These are phyloP conservation scores for Oropetium thomaeum DNA, from an alignment of 176 grass and related monocot genomes.

Conservation along the genomic window DNA sequence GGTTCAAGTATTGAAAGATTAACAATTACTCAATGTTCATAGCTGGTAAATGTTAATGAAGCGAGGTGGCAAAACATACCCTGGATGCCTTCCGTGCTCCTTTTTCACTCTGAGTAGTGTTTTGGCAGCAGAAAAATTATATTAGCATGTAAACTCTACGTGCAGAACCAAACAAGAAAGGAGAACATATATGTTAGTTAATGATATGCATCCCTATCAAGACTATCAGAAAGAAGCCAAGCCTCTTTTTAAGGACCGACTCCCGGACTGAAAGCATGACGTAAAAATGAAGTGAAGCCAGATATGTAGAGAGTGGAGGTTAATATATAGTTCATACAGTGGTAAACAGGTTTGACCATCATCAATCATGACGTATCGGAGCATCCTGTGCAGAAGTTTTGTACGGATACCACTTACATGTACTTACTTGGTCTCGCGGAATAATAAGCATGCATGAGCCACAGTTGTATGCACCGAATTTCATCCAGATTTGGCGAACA, in stretches of 20 bases:
- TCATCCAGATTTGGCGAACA: neutral
- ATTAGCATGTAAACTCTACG: slow-evolving; percentile 13
- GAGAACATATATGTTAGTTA: neutral
- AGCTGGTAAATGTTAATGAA: slow-evolving; percentile 7
- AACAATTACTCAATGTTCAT: neutral
- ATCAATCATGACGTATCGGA: too few species aligned
- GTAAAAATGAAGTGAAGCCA: too few species aligned
- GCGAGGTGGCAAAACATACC: slow-evolving; percentile 44
- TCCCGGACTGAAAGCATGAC: too few species aligned
- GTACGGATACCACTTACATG: too few species aligned
- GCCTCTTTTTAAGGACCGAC: too few species aligned
- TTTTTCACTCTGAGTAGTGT: slow-evolving; percentile 49
- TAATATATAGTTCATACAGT: too few species aligned
- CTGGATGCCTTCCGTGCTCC: slow-evolving; percentile 63
- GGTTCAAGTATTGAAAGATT: neutral
- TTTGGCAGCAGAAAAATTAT: slow-evolving; percentile 36
- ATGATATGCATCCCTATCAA: neutral
- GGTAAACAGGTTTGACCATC: too few species aligned
- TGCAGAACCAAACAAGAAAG: neutral
- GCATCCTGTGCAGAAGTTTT: too few species aligned
- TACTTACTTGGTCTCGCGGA: too few species aligned
- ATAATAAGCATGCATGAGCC: too few species aligned
- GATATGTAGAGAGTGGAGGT: too few species aligned
- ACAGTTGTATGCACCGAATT: too few species aligned
- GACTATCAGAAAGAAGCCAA: neutral